Base-by-base conservation (phyloP, 1,139 yeast genomes). In the Candida dubliniensis region DNA sequence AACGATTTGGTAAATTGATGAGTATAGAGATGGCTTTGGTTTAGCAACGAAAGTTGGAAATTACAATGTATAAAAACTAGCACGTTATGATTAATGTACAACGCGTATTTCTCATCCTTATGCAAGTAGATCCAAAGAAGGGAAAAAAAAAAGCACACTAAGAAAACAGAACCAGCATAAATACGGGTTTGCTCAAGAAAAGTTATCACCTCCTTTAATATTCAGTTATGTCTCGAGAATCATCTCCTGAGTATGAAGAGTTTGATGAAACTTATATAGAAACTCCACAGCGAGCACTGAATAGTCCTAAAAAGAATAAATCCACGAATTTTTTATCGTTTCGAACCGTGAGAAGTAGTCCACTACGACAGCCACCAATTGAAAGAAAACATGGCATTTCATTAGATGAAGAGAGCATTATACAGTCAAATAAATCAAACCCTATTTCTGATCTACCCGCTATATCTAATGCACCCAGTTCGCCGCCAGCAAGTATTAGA, bases 1-100 rank as follows among this genome's bases (percentile, higher is more conserved):
- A 56, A 63, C 15, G 96, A 88, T 62, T 48, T 60, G 30, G 35
- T 43, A 10, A 31, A 24, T 30, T 34, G 32, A 38, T 18, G 23
- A 5, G 5, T 18, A 5, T 4, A 18, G 5, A 18, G 23, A 18
- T 18, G 23, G 5, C 23, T 18, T 18, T 18, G 5, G 23, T 18
- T 18, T 18, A 5, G 23, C 23, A 18, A 3, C 5, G 23, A 18
- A 4, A 4, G 23, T 18, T 18, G 5, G 23, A 18, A 18, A 18
- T 18, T 18, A 18, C 23, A 18, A 18, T 18, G 23, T 18, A 18
- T 18, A 18, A 18, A 18, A 18, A 18, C 5, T 18, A 5, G 23
- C 3, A 5, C 23, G 5, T 18, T 18, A 18, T 18, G 5, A 18
- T 18, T 18, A 18, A 18, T 18, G 23, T 18, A 18, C 3, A 18